phyloP scores from a whole-genome alignment of 2,329 filamentous ascomycete species.

The Massarina eburnea region DNA sequence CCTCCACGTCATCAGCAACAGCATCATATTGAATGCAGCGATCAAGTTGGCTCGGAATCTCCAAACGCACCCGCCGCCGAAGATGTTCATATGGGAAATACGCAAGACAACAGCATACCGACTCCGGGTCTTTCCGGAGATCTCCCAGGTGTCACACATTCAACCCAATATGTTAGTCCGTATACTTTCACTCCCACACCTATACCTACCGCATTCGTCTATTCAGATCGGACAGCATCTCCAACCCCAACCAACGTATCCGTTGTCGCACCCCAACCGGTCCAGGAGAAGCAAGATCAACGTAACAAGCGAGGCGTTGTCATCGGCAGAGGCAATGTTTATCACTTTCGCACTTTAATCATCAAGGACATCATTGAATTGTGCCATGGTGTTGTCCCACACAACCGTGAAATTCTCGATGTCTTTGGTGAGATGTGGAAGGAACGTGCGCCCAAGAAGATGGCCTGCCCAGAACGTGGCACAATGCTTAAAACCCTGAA shows the following conservation, averaged over 20 bases:
- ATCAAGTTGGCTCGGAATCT: too few relatives aligned
- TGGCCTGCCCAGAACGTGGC: constrained; percentile 53
- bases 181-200: background rate
- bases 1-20: too few relatives aligned
- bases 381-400: constrained; percentile 58
- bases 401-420: constrained; percentile 56
- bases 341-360: constrained; percentile 49
- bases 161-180: background rate
- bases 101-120: too few relatives aligned
- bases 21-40: too few relatives aligned
- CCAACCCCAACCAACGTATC: background rate
- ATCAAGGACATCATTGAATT: constrained; percentile 57
- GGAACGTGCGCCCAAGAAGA: constrained; percentile 40
- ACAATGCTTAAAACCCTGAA: constrained; percentile 56
- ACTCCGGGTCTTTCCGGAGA: too few relatives aligned
- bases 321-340: constrained; percentile 47
- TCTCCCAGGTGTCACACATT: too few relatives aligned
- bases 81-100: too few relatives aligned
- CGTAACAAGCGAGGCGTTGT: constrained; percentile 18
- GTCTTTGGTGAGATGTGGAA: constrained; percentile 59
- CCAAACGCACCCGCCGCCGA: too few relatives aligned
- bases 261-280: background rate
- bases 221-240: background rate
- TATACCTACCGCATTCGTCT: background rate
- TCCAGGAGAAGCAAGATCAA: constrained; percentile 7